Percentiles rank a stretch among this genome's conserved stretches.
These are phyloP conservation scores for Coniophora puteana DNA, from an alignment of 1,284 basidiomycete genomes.

Conservation along the genomic window DNA sequence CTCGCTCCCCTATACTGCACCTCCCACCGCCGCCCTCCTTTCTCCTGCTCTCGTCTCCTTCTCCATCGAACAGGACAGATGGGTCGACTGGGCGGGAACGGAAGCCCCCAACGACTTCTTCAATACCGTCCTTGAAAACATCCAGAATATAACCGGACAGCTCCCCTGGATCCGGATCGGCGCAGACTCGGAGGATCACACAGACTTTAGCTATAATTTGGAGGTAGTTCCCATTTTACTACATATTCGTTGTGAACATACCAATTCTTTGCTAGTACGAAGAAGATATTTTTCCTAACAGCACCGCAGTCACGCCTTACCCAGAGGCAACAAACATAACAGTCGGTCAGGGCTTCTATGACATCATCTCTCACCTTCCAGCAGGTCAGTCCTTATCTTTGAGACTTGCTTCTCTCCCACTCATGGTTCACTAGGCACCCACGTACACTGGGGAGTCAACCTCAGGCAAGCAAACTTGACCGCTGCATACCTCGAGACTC, in stretches of 20 bases:
- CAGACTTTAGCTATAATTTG: conserved; percentile 43
- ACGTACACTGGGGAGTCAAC: conserved; percentile 72
- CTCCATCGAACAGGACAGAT: conserved; percentile 68
- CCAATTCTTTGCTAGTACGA: conserved; percentile 12
- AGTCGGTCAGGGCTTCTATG: conserved; percentile 59
- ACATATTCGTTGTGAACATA: not conserved
- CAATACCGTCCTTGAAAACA: conserved; percentile 52
- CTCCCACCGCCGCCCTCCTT: conserved; percentile 25
- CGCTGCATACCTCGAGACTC: conserved; percentile 53
- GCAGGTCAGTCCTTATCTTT: conserved; percentile 27
- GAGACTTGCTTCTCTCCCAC: not conserved
- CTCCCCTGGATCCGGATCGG: conserved; percentile 61
- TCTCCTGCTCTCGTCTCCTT: conserved; percentile 51
- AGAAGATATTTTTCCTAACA: conserved; percentile 41
- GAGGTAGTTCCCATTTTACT: conserved; percentile 28
- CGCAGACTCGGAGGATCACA: conserved; percentile 61
- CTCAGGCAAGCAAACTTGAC: conserved; percentile 54
- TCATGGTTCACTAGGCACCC: conserved; percentile 35
- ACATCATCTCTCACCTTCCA: conserved; percentile 52
- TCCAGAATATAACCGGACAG: conserved; percentile 49
- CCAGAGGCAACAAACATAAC: conserved; percentile 57
- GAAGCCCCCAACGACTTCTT: conserved; percentile 50
- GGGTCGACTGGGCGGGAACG: conserved; percentile 60
- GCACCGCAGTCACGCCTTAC: conserved; percentile 49
- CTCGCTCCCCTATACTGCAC: conserved; percentile 16